Evolutionary conservation across 2,329 filamentous ascomycete species (phyloP).

Genomic region (Epichloe baconii): DNA sequence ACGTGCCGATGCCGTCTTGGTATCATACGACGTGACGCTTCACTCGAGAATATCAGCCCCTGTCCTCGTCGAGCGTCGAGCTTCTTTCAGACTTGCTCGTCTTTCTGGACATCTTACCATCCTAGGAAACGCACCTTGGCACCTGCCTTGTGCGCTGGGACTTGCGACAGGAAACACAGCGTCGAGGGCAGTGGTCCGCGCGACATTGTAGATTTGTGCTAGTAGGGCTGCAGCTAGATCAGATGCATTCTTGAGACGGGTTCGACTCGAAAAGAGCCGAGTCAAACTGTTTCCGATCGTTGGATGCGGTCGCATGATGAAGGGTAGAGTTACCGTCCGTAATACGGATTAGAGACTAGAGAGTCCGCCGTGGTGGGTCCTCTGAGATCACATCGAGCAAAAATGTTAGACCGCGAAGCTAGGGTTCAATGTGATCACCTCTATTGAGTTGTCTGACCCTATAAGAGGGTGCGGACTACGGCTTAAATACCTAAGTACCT

Average conservation of each 20-base stretch:
- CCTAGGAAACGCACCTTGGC: slow-evolving; percentile 87
- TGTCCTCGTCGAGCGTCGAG: background rate
- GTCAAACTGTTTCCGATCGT: too few species aligned
- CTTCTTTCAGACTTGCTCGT: background rate
- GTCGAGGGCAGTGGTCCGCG: slow-evolving; percentile 49
- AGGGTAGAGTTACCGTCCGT: too few species aligned
- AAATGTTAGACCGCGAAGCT: too few species aligned
- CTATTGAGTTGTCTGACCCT: too few species aligned
- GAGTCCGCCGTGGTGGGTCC: background rate
- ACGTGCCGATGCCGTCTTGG: slow-evolving; percentile 44
- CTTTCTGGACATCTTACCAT: slow-evolving; percentile 48
- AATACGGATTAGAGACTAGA: too few species aligned
- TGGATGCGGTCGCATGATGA: too few species aligned
- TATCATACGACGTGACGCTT: slow-evolving; percentile 39
- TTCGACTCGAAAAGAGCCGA: too few species aligned
- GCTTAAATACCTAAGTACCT: too few species aligned
- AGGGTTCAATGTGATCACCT: too few species aligned
- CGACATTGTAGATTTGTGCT: slow-evolving; percentile 28
- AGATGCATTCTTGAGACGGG: too few species aligned
- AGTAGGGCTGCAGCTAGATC: background rate
- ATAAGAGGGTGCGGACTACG: too few species aligned
- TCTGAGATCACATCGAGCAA: too few species aligned
- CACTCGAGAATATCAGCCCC: background rate
- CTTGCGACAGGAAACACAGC: slow-evolving; percentile 50
- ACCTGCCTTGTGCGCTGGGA: slow-evolving; percentile 37